A percentile compares a stretch with the other conserved stretches of the same genome.
Evolutionary conservation across 768 basidiomycete species (phyloP).

Genomic region (Asterophora lycoperdoides): DNA sequence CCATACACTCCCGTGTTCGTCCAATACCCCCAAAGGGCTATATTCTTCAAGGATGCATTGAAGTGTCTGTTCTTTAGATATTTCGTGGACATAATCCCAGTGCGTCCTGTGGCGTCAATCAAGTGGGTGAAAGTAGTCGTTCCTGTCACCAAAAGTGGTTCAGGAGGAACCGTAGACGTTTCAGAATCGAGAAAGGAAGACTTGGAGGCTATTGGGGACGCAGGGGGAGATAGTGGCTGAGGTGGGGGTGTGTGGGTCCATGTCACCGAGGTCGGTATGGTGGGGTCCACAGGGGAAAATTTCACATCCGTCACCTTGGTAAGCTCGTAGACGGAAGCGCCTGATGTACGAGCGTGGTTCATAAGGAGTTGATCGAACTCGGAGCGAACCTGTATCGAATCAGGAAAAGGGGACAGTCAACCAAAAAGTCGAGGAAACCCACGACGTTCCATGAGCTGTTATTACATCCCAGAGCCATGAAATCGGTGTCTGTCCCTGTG

Average conservation of each 20-base stretch:
- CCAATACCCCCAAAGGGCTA: constrained; percentile 82
- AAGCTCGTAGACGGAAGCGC: constrained; percentile 50
- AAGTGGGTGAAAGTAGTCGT: constrained; percentile 62
- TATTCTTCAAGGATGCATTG: constrained; percentile 66
- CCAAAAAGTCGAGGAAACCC: constrained; percentile 19
- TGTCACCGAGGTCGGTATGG: constrained; percentile 46
- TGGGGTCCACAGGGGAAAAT: constrained; percentile 37
- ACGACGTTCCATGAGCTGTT: constrained; percentile 64
- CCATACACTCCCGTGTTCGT: constrained; percentile 49
- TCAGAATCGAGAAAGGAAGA: constrained; percentile 22
- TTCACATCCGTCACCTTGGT: constrained; percentile 47
- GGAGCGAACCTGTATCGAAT: constrained; percentile 41
- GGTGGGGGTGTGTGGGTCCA: constrained; percentile 48
- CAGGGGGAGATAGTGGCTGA: constrained; percentile 35
- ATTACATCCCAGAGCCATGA: constrained; percentile 47
- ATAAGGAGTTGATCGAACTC: constrained; percentile 59
- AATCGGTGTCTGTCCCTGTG: constrained; percentile 53
- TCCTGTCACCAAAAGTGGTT: constrained; percentile 30
- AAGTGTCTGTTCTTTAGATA: constrained; percentile 68
- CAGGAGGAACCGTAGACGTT: constrained; percentile 7
- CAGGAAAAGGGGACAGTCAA: neutral
- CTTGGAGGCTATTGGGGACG: constrained; percentile 31
- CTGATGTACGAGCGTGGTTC: constrained; percentile 49
- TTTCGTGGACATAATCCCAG: constrained; percentile 62
- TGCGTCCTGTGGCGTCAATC: constrained; percentile 73